Evolutionary conservation across 768 basidiomycete genomes (phyloP), one percentile per base, ranked within the genome.

Genomic region (Amanita pseudoporphyria): DNA sequence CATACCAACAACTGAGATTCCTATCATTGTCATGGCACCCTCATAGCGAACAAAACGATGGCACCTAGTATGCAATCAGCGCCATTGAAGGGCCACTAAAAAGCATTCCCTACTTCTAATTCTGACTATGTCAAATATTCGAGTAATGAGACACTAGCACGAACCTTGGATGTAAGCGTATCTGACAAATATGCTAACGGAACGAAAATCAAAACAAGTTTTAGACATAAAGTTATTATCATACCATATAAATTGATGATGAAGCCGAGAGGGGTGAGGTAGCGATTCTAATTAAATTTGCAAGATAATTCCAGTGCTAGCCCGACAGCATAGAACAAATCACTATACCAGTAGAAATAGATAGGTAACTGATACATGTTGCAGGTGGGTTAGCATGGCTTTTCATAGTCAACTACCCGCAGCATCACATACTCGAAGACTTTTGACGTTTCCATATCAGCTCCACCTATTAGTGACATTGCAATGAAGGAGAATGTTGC

Each of bases 11-110:
- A 76, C 61, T 28, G 71, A 67, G 45, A 81, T 71, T 1, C 74
- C 78, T 12, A 74, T 74, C 43, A 76, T 67, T 0, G 76, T 76
- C 64, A 75, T 78, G 22, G 69, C 57, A 9, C 77, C 77, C 58
- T 79, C 77, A n/a, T n/a, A n/a, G n/a, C n/a, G n/a, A n/a, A n/a
- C n/a, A n/a, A n/a, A n/a, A n/a, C n/a, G n/a, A n/a, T 51, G 49
- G 46, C 77, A 78, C 38, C 74, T 76, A 31, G 5, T 21, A 36
- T 31, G 38, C 6, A 24, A 33, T 39, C 47, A 50, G 49, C n/a
- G 18, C 47, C 7, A 14, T 14, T 32, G 12, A n/a, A 41, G 18
- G 6, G 13, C n/a, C 24, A 19, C 9, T 41, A 19, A 5, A 30
- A 18, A 13, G 13, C 6, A 2, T 40, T n/a, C n/a, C n/a, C n/a